Base-by-base conservation (phyloP, 2,329 filamentous ascomycete genomes). In the Aspergillus fumigatus region DNA sequence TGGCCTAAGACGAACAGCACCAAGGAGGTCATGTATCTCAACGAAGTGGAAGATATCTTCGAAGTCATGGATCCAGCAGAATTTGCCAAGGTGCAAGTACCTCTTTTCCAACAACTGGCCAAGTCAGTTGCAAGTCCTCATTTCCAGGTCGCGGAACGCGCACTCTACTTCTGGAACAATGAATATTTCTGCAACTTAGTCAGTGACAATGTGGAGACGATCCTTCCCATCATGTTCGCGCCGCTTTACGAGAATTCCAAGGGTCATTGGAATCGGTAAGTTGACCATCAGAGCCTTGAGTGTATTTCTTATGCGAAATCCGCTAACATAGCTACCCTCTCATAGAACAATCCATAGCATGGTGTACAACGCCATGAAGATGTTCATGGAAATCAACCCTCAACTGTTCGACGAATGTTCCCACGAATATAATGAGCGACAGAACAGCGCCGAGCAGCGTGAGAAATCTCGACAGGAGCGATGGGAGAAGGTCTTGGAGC, bases 1-100 rank as follows among this genome's bases (percentile, higher is more conserved):
- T 99, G 94, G 94, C 94, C 94, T 50, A 99, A 99, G 81, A 91
- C 96, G 67, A 99, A 99, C 78, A 97, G 94, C 77, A 99, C 94
- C 53, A 99, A 99, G 77, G 94, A 99, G 76, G 94, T 99, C 70
- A 99, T 99, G 94, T 99, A 95, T 78, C 80, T 99, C 67, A 99
- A 99, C 68, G 94, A 99, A 75, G 93, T 99, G 35, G 94, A 99
- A 74, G 94, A 99, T 71, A 99, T 99, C 61, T 99, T 99, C 71
- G 94, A 99, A 76, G 94, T 99, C 50, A 99, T 99, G 94, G 94
- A 99, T 70, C 94, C 94, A 21, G 91, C 90, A 61, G 94, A 99
- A 73, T 99, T 99, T 69, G 92, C 92, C 66, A 99, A 99, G 79
- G 94, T 99, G 41, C 94, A 99, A 74, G 94, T 97, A 70, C 93